Conservation (phyloP, 2,329 filamentous ascomycete species). For the Daldinia eschscholtzii region DNA sequence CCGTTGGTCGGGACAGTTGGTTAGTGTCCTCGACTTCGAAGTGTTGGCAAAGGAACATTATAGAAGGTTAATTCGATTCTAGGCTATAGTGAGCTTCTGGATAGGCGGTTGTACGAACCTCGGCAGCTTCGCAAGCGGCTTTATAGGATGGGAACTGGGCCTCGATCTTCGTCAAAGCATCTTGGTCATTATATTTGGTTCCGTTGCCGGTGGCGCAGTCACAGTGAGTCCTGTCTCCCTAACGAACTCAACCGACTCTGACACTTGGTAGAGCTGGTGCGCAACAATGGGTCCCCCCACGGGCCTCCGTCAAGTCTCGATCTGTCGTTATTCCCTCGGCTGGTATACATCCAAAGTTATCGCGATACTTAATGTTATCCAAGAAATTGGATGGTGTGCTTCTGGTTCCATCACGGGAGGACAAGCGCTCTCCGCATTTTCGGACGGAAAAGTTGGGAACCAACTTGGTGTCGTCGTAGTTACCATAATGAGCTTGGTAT, state of each 20-base stretch:
- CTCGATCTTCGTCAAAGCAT: slow-evolving; percentile 60
- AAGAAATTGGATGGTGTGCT: slow-evolving; percentile 64
- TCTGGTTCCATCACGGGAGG: slow-evolving; percentile 66
- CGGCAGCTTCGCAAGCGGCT: slow-evolving; percentile 63
- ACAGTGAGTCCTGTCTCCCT: slow-evolving; percentile 47
- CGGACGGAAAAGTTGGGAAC: slow-evolving; percentile 57
- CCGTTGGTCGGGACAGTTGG: slow-evolving; percentile 56
- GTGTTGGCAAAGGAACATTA: background rate
- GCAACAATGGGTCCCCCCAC: slow-evolving; percentile 65
- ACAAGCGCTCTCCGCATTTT: slow-evolving; percentile 60
- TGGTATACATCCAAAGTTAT: slow-evolving; percentile 65
- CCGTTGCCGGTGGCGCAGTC: slow-evolving; percentile 58
- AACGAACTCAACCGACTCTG: background rate
- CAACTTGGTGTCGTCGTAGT: slow-evolving; percentile 66
- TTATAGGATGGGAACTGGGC: slow-evolving; percentile 63
- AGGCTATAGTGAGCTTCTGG: slow-evolving; percentile 66
- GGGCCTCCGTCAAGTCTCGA: slow-evolving; percentile 64
- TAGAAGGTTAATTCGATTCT: slow-evolving; percentile 14
- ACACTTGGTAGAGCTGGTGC: slow-evolving; percentile 55
- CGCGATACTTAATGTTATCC: slow-evolving; percentile 63
- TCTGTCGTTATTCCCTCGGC: slow-evolving; percentile 63
- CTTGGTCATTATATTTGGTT: slow-evolving; percentile 60
- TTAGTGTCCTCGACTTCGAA: slow-evolving; percentile 22
- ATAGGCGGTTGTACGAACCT: slow-evolving; percentile 64
- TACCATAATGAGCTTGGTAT: slow-evolving; percentile 61